Conservation (phyloP, 331 rosid species). For the Rosa hybrid region DNA sequence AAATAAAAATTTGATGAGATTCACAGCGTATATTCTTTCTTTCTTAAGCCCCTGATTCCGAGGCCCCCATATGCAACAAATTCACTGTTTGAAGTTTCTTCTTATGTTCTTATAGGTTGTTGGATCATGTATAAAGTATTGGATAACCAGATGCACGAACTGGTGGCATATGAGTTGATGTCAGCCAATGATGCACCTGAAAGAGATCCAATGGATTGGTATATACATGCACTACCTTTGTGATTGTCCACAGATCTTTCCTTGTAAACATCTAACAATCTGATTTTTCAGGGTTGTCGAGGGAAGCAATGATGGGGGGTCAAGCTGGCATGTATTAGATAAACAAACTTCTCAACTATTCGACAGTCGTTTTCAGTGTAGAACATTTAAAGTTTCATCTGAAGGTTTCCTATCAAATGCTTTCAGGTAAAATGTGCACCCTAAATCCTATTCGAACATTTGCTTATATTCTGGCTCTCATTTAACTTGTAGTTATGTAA, state of each 20-base stretch:
- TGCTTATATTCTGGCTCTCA: background rate
- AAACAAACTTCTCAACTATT: conserved; percentile 63
- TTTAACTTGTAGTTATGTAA: conserved; percentile 9
- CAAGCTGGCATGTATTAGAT: conserved; percentile 73
- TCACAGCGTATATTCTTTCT: background rate
- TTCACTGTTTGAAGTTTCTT: background rate
- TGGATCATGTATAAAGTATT: conserved; percentile 67
- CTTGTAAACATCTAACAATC: background rate
- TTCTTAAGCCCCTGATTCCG: background rate
- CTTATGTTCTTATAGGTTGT: conserved; percentile 52
- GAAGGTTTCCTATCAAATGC: conserved; percentile 42
- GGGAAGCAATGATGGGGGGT: conserved; percentile 77
- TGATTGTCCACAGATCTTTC: background rate
- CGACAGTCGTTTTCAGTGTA: conserved; percentile 64
- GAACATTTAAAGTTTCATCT: conserved; percentile 50
- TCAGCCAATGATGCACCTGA: conserved; percentile 95
- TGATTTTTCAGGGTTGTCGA: conserved; percentile 68
- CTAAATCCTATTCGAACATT: background rate
- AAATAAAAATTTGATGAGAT: background rate
- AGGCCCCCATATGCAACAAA: conserved; percentile 1
- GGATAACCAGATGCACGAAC: conserved; percentile 58
- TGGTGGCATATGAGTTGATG: conserved; percentile 83
- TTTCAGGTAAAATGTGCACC: conserved; percentile 54
- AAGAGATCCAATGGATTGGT: conserved; percentile 99
- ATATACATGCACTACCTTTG: conserved; percentile 7